Percentiles rank a stretch among this genome's conserved stretches.
Evolutionary conservation across 2,329 filamentous ascomycete species (phyloP).

Genomic region (Fusarium sulawesiense): DNA sequence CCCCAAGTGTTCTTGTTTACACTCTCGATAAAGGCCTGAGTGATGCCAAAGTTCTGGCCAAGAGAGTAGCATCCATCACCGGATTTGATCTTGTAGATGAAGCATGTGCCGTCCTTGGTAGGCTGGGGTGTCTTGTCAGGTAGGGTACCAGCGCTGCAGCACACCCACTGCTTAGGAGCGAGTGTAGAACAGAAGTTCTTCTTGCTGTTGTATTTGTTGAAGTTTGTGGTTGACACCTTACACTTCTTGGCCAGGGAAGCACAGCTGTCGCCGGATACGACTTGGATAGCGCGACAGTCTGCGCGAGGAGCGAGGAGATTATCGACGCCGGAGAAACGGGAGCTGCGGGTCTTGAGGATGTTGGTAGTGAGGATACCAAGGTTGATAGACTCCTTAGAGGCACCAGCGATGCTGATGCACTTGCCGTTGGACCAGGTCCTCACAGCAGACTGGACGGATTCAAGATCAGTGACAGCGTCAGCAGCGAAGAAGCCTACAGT

Average conservation of each 20-base stretch:
- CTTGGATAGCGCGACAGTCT: slow-evolving; percentile 45
- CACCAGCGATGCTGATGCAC: slow-evolving; percentile 20
- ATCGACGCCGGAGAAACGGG: slow-evolving; percentile 30
- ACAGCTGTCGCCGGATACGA: slow-evolving; percentile 53
- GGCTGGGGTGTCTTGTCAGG: slow-evolving; percentile 51
- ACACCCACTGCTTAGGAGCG: slow-evolving; percentile 49
- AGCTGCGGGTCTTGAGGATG: slow-evolving; percentile 29
- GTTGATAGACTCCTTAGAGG: slow-evolving; percentile 12
- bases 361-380: slow-evolving; percentile 35
- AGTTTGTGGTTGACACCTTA: slow-evolving; percentile 52
- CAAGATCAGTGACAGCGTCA: slow-evolving; percentile 21
- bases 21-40: slow-evolving; percentile 50
- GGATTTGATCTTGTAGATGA: slow-evolving; percentile 46
- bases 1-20: slow-evolving; percentile 55
- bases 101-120: slow-evolving; percentile 52
- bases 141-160: slow-evolving; percentile 52
- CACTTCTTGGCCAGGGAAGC: slow-evolving; percentile 52
- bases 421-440: slow-evolving; percentile 41
- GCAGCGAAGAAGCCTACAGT: slow-evolving; percentile 41
- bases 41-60: slow-evolving; percentile 50
- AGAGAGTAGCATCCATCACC: slow-evolving; percentile 52
- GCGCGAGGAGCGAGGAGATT: slow-evolving; percentile 33
- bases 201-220: slow-evolving; percentile 53
- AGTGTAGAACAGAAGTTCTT: slow-evolving; percentile 51
- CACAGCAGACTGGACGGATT: slow-evolving; percentile 28